These are phyloP conservation scores for Tylopilus balloui DNA, from an alignment of 768 basidiomycete genomes.

Conservation along the genomic window DNA sequence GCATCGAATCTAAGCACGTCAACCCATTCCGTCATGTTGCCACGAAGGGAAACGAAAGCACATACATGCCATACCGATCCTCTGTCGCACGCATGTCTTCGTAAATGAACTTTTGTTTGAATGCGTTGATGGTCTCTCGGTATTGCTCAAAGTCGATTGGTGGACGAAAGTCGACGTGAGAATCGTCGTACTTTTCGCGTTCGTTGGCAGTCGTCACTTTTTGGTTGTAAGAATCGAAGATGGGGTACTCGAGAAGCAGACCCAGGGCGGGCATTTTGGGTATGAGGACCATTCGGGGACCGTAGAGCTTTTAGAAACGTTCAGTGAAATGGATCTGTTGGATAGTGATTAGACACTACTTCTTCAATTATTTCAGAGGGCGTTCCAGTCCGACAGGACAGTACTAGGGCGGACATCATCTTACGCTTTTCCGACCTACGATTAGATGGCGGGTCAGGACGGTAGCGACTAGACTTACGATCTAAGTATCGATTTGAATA, in stretches of 20 bases:
- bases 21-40: not conserved
- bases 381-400: conserved; percentile 70
- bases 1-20: conserved; percentile 61
- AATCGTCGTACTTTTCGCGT: conserved; percentile 41
- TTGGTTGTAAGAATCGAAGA: conserved; percentile 75
- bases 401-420: conserved; percentile 88
- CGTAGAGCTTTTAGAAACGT: conserved; percentile 58
- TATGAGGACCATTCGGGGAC: conserved; percentile 69
- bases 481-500: conserved; percentile 23
- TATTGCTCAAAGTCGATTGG: conserved; percentile 69
- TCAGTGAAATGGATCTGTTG: not conserved
- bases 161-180: conserved; percentile 61
- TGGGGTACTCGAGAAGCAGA: conserved; percentile 81
- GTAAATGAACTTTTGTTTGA: conserved; percentile 87
- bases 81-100: conserved; percentile 83
- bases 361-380: conserved; percentile 73
- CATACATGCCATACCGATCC: conserved; percentile 71
- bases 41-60: conserved; percentile 10
- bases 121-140: conserved; percentile 63
- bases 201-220: conserved; percentile 43
- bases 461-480: conserved; percentile 22
- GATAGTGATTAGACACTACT: conserved; percentile 33
- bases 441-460: conserved; percentile 8
- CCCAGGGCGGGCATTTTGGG: conserved; percentile 97
- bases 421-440: conserved; percentile 63